A percentile compares a stretch with the other conserved stretches of the same genome.
These are phyloP conservation scores for Brasilioporus rufonigricans DNA, from an alignment of 768 basidiomycete species.

Conservation along the genomic window DNA sequence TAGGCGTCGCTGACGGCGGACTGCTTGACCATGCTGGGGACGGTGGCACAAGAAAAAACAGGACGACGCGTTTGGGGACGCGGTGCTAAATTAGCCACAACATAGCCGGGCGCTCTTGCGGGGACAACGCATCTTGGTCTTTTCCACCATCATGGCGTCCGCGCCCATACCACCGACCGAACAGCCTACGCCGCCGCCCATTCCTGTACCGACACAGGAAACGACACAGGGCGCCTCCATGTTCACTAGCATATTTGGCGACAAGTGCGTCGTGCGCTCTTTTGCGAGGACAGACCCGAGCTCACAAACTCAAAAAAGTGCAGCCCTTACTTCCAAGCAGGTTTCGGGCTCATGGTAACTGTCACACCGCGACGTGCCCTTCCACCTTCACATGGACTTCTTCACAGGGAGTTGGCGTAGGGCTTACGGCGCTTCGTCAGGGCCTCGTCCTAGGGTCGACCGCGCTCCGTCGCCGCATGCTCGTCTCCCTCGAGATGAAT, in stretches of 20 bases:
- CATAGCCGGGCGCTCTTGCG: not conserved
- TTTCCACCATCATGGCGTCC: constrained; percentile 8
- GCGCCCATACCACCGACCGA: not conserved
- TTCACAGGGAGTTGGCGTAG: constrained; percentile 84
- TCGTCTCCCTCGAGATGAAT: constrained; percentile 94
- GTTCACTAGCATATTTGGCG: constrained; percentile 44
- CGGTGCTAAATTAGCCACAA: constrained; percentile 21
- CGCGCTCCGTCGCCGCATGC: constrained; percentile 82
- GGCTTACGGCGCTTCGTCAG: constrained; percentile 71
- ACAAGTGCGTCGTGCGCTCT: constrained; percentile 59
- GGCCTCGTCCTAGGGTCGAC: constrained; percentile 65
- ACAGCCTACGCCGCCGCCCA: not conserved
- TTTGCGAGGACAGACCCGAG: not conserved
- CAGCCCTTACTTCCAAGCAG: constrained; percentile 97
- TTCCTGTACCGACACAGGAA: constrained; percentile 7
- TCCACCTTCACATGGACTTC: not conserved
- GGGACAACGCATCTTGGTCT: constrained; percentile 6
- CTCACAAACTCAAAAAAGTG: constrained; percentile 37
- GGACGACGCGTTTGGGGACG: constrained; percentile 28
- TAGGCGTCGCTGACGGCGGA: constrained; percentile 39
- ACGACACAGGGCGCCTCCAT: constrained; percentile 26
- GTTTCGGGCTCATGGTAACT: constrained; percentile 93
- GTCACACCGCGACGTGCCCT: not conserved
- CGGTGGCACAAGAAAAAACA: constrained; percentile 15
- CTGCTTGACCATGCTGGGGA: constrained; percentile 35